Percentiles rank a stretch among this genome's conserved stretches.
phyloP scores from a whole-genome alignment of 2,329 filamentous ascomycete genomes.

The Fusarium guadeloupense region DNA sequence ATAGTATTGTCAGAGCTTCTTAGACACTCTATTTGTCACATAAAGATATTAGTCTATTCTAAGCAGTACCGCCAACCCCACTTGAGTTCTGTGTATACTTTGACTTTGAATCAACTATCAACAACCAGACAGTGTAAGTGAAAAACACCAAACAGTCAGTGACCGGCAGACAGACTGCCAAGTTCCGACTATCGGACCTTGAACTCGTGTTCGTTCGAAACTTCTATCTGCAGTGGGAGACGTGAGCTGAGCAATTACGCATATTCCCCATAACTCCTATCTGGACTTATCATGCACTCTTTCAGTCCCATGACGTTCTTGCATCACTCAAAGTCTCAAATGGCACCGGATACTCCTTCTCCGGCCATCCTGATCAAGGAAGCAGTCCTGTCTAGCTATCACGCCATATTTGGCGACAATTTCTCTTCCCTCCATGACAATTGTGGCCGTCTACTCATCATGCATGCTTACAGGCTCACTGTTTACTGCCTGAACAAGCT shows the following conservation, averaged over 20 bases:
- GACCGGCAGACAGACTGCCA: no score
- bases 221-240: slow-evolving; percentile 42
- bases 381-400: slow-evolving; percentile 29
- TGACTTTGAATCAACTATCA: no score
- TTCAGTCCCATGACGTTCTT: slow-evolving; percentile 67
- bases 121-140: no score
- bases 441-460: not conserved
- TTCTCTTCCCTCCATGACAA: not conserved
- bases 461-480: slow-evolving; percentile 14
- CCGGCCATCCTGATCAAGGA: slow-evolving; percentile 29
- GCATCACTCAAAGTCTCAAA: slow-evolving; percentile 44
- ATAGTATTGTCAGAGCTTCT: no score
- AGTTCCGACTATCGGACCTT: no score
- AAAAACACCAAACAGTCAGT: no score
- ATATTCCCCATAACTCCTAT: slow-evolving; percentile 58
- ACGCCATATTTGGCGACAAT: slow-evolving; percentile 23
- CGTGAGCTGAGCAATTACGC: slow-evolving; percentile 65
- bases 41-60: no score
- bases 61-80: no score
- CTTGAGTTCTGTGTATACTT: no score
- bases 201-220: no score
- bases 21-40: no score
- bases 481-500: not conserved
- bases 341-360: slow-evolving; percentile 47
- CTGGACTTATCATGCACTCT: slow-evolving; percentile 61